Base-by-base conservation (phyloP, 164 flowering plant species). In the Vitis riparia region DNA sequence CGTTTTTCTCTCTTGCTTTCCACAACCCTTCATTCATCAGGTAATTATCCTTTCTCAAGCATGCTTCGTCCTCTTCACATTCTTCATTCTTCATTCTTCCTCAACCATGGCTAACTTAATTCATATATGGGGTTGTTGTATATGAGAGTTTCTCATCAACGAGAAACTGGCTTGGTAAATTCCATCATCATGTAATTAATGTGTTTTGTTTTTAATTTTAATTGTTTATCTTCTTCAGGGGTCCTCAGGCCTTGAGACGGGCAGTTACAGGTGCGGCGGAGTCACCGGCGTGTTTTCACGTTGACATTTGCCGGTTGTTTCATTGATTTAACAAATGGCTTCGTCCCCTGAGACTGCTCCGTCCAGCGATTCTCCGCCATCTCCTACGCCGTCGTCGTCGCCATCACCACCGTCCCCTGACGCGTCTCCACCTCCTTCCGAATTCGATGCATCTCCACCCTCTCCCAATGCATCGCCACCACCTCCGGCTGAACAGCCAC, bases 271-370 rank as follows among this genome's bases (percentile, higher is more conserved):
- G 75, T 51, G 60, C 62, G 72, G 68, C 68, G 73, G 65, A 76
- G 72, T 65, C 65, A 63, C 67, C 58, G 69, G 68, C 69, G 9
- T 30, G 55, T 32, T 23, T 51, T 65, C 14, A 8, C 9, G 27
- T 30, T 23, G 16, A 59, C 8, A 23, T 59, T 27, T 12, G 70
- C 69, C 52, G 70, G 67, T 59, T 23, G 55, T 65, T 69, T 51
- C 0, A 37, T 4, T 14, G 16, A 32, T 23, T 19, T 37, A 3
- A 51, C 5, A 2, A 63, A 80, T 77, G 84, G 76, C 81, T 67
- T 59, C 73, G 47, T 14, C 79, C 58, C 70, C 78, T 62, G 77
- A 13, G 59, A 66, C 73, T 72, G 73, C 79, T 63, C 75, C 84
- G 49, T 49, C 82, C 0, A 66, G 71, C 0, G 59, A 61, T 15